Evolutionary conservation across 176 grass and related monocot genomes (phyloP), one percentile per base, ranked within the genome.

Genomic region (Avena insularis): DNA sequence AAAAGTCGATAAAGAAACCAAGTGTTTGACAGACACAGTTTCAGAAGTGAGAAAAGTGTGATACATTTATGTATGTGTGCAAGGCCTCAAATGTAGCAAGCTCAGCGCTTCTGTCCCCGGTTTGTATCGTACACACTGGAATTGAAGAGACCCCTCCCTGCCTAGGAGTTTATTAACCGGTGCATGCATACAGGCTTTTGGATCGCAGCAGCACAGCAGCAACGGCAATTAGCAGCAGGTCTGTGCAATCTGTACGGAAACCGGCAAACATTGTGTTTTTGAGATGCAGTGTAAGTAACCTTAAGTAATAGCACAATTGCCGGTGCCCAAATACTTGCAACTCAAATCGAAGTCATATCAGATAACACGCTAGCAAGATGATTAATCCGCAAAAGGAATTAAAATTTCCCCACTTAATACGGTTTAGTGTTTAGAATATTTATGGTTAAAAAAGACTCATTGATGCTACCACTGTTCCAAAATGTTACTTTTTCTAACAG

Each of bases 161-260:
- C 65, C 33, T 9, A 38, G 14, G 35, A 69, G 31, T 69, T 69
- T 38, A 71, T 20, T 71, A 71, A 71, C 0, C 17, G 19, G 67
- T 40, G 38, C 35, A 70, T 40, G 67, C 17, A 71, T 71, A 71
- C 68, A 71, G 36, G 36, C 68, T 71, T 71, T 71, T 71, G 36
- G 36, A 45, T 71, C 17, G 1, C 68, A 40, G 40, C 40, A 43
- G 31, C 29, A 65, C 66, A 20, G 38, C 19, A 38, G 17, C 35
- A 71, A 71, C 67, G 35, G 67, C 2, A 8, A 71, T 40, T 43
- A 57, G 55, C 55, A 71, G 67, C 35, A 71, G 67, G 67, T 20
- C 36, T 4, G 35, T 43, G 66, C 66, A 70, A 40, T 20, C 4
- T 20, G 67, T 19, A 45, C 66, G 66, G 36, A 20, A 4, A 71